Conservation (phyloP, 2,329 filamentous ascomycete genomes). For the Xylariaceae sp. region DNA sequence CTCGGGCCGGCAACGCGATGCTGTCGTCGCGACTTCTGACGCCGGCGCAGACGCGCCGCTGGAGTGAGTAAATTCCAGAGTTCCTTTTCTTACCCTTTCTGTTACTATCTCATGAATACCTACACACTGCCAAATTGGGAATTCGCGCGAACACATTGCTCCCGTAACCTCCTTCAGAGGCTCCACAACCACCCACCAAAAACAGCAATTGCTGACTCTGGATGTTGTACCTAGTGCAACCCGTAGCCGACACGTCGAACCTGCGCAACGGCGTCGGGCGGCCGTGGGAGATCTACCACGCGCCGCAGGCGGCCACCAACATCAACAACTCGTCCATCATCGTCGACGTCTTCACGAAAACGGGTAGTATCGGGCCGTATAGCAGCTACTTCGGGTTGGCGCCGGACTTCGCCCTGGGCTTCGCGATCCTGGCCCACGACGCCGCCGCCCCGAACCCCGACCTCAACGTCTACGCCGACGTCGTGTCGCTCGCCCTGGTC, state of each 20-base stretch:
- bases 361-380: slow-evolving; percentile 33
- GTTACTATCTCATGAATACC: too few relatives aligned
- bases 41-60: slow-evolving; percentile 33
- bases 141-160: too few relatives aligned
- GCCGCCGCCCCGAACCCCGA: slow-evolving; percentile 29
- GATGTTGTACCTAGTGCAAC: too few relatives aligned
- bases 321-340: slow-evolving; percentile 31
- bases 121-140: too few relatives aligned
- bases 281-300: slow-evolving; percentile 40
- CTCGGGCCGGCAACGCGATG: slow-evolving; percentile 26
- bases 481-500: slow-evolving; percentile 31
- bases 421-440: slow-evolving; percentile 41
- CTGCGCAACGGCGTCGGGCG: slow-evolving; percentile 39
- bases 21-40: slow-evolving; percentile 29
- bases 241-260: slow-evolving; percentile 37
- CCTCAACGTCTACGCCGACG: slow-evolving; percentile 39
- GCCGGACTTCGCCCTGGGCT: slow-evolving; percentile 29
- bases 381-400: slow-evolving; percentile 32
- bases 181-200: too few relatives aligned
- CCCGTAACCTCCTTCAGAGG: too few relatives aligned
- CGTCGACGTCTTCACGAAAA: slow-evolving; percentile 34
- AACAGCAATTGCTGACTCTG: too few relatives aligned
- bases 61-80: too few relatives aligned
- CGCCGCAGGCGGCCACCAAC: slow-evolving; percentile 14
- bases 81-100: too few relatives aligned